phyloP scores from a whole-genome alignment of 1,284 basidiomycete species.

The Singerocomus rubriflavus region DNA sequence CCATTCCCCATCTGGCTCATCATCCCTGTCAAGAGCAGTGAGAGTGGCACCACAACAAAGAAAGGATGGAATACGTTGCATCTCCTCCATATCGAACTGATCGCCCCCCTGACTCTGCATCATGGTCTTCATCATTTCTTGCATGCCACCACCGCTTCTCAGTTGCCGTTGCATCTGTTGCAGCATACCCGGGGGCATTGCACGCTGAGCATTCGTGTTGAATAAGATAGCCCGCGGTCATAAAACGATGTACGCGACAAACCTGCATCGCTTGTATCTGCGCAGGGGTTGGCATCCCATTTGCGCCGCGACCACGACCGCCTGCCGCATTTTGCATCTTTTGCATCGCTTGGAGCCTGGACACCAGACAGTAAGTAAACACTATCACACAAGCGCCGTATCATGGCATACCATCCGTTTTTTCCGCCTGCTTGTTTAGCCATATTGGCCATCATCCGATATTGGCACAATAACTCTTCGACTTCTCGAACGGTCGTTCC shows the following conservation, averaged over 20 bases:
- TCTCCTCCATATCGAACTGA: conserved; percentile 80
- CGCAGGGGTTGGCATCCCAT: conserved; percentile 86
- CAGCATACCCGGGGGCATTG: conserved; percentile 87
- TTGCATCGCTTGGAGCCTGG: conserved; percentile 80
- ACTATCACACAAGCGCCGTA: background rate
- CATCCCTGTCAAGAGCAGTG: conserved; percentile 52
- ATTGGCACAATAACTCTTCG: conserved; percentile 93
- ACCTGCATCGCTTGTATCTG: conserved; percentile 93
- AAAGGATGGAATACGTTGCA: conserved; percentile 61
- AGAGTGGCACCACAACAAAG: conserved; percentile 10
- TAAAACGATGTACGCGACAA: conserved; percentile 22
- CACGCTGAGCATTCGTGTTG: conserved; percentile 47
- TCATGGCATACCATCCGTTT: conserved; percentile 72
- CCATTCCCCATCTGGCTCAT: conserved; percentile 82
- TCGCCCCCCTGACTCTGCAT: conserved; percentile 88
- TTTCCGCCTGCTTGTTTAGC: conserved; percentile 97
- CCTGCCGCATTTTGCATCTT: conserved; percentile 87
- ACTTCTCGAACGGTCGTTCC: conserved; percentile 98
- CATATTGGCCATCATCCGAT: conserved; percentile 97
- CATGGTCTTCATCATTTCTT: conserved; percentile 95
- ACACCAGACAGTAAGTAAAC: background rate
- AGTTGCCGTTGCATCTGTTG: conserved; percentile 83
- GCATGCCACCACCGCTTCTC: conserved; percentile 81
- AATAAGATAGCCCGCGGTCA: conserved; percentile 6
- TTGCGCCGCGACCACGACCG: conserved; percentile 78